phyloP scores from a whole-genome alignment of 2,329 filamentous ascomycete species.

The Fusarium anguioides region DNA sequence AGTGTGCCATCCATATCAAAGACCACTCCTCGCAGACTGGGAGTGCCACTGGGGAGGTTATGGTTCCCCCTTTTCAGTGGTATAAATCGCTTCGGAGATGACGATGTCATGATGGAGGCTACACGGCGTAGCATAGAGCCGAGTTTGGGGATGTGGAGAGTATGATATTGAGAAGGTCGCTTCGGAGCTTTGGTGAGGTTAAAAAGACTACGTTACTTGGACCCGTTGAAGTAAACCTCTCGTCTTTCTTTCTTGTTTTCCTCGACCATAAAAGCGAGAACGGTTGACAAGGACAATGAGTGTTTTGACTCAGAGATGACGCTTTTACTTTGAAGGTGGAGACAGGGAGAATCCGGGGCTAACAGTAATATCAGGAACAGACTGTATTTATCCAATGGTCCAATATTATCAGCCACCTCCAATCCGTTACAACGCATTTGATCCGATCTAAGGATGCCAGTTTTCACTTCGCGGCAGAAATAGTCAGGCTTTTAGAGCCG shows the following conservation, averaged over 20 bases:
- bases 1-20: slow-evolving; percentile 97
- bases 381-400: not conserved
- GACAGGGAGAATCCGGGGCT: slow-evolving; percentile 22
- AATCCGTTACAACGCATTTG: not conserved
- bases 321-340: slow-evolving; percentile 26
- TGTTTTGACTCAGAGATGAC: slow-evolving; percentile 34
- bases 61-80: slow-evolving; percentile 59
- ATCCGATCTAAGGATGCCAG: too few species aligned
- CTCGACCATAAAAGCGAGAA: not conserved
- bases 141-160: not conserved
- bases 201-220: not conserved
- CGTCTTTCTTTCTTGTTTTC: not conserved
- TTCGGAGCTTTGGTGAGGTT: not conserved
- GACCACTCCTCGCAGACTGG: slow-evolving; percentile 70
- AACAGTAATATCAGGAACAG: slow-evolving; percentile 3
- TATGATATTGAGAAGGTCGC: not conserved
- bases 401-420: slow-evolving; percentile 1
- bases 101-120: slow-evolving; percentile 57
- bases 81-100: slow-evolving; percentile 62
- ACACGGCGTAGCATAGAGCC: slow-evolving; percentile 45
- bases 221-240: not conserved
- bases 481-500: not conserved
- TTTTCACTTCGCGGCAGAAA: not conserved
- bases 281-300: slow-evolving; percentile 20
- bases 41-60: slow-evolving; percentile 49